Evolutionary conservation across 1,284 basidiomycete genomes (phyloP), one percentile per base, ranked within the genome.

Genomic region (Omphalotus olearius): DNA sequence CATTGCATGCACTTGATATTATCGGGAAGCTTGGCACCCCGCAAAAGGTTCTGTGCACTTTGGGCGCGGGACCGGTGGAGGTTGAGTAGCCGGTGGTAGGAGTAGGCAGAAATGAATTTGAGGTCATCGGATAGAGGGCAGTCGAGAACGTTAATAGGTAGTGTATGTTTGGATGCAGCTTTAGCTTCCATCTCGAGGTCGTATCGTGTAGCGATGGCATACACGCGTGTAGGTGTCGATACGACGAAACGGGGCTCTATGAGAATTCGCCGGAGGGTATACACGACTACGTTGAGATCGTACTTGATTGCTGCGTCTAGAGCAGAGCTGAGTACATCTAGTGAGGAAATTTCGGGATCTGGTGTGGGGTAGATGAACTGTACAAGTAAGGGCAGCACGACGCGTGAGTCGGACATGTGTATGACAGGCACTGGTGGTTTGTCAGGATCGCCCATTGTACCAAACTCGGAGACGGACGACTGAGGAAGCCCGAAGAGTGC

Each of bases 401-500:
- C 25, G 68, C 37, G 43, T 17, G 38, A 49, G 60, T 88, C 86
- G 3, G 79, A 70, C 14, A 85, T 69, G 4, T 81, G 76, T 38
- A 87, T 71, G 45, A 75, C 57, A 7, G 82, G 80, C n/a, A 66
- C 54, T 33, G 64, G 61, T 30, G 59, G 54, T 40, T 51, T 47
- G 13, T 55, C 50, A 3, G 53, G 7, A 7, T 33, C 25, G 13
- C n/a, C n/a, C n/a, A n/a, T n/a, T n/a, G 14, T 13, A 11, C 42
- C n/a, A 13, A 14, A 20, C 13, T 9, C 14, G 17, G 40, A 36
- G 33, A 40, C 39, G 20, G 57, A 50, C 13, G 67, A 66, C 58
- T 87, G 83, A 3, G 85, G 85, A 20, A 89, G 68, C 20, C 77
- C 64, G 62, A 88, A 83, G 82, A 89, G 81, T 51, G 81, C 75